Base-by-base conservation (phyloP, 2,329 filamentous ascomycete genomes). In the Epichloe festucae region DNA sequence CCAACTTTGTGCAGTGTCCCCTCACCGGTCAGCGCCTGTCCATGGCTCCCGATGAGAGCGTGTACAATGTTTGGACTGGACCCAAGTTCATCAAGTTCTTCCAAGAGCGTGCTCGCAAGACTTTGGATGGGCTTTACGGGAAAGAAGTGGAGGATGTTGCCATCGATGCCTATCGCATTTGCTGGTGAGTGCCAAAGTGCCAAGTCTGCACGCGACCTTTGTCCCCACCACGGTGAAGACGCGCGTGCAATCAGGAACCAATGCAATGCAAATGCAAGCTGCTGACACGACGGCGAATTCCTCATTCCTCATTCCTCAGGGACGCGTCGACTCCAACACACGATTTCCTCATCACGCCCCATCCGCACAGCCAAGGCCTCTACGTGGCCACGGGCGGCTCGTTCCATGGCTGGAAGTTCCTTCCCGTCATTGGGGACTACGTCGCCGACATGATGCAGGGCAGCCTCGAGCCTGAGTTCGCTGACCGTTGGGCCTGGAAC, bases 331-430 rank as follows among this genome's bases (percentile, higher is more conserved):
- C 78, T 2, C 77, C 78, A 0, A 78, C 74, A 8, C 78, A 84
- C 62, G 79, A 84, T 59, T 81, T 80, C 58, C 68, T 84, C 50
- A 75, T 84, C 57, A 73, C 73, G 7, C 73, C 77, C 2, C 70
- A 78, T 54, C 63, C 70, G 5, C 64, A 70, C 57, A 79, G 55
- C 53, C 58, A 60, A 40, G 78, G 77, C 53, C 63, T 85, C 14
- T 82, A 76, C 62, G 62, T 85, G 23, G 81, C 80, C 0, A 77
- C 76, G 0, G 80, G 77, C 12, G 81, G 81, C 1, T 82, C 78
- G 12, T 81, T 83, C 55, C 81, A 84, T 60, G 75, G 76, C 34
- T 83, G 76, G 73, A 84, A 84, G 62, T 82, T 84, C 59, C 66
- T 84, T 27, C 80, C 80, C 1, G 76, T 75, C 23, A 76, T 82